These are phyloP conservation scores for Jackrogersella minutella DNA, from an alignment of 495 filamentous ascomycete species.

Conservation along the genomic window DNA sequence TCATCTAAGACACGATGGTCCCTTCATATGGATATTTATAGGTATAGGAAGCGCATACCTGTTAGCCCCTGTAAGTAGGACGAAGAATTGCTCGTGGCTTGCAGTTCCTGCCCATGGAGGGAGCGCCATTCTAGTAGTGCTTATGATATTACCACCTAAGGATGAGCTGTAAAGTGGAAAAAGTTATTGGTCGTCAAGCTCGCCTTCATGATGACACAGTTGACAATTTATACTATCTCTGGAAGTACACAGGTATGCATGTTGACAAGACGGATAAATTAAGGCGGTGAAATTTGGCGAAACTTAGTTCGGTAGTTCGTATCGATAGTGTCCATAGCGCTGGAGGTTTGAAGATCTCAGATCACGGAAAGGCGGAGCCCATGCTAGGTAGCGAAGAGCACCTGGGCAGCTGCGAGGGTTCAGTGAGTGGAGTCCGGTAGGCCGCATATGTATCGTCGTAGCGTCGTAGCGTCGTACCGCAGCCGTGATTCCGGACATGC, in stretches of 20 bases:
- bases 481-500: background rate
- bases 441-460: too few species aligned
- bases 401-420: background rate
- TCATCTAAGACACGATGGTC: slow-evolving; percentile 35
- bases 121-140: too few species aligned
- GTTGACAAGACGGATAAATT: slow-evolving; percentile 3
- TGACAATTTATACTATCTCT: background rate
- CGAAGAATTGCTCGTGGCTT: slow-evolving; percentile 57
- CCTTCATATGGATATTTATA: background rate
- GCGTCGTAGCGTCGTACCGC: background rate
- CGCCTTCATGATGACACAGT: background rate
- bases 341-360: background rate
- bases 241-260: background rate
- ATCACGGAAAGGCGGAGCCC: slow-evolving; percentile 18
- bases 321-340: background rate
- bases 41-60: slow-evolving; percentile 64
- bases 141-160: too few species aligned
- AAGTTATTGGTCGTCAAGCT: background rate
- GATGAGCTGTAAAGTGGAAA: too few species aligned
- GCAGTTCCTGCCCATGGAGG: slow-evolving; percentile 62
- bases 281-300: slow-evolving; percentile 32
- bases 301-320: slow-evolving; percentile 1
- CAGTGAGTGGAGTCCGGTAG: background rate
- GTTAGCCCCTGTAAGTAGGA: slow-evolving; percentile 78
- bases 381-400: background rate